Conservation (phyloP, 202 grass and related monocot genomes). For the Cymbopogon flexuosus region DNA sequence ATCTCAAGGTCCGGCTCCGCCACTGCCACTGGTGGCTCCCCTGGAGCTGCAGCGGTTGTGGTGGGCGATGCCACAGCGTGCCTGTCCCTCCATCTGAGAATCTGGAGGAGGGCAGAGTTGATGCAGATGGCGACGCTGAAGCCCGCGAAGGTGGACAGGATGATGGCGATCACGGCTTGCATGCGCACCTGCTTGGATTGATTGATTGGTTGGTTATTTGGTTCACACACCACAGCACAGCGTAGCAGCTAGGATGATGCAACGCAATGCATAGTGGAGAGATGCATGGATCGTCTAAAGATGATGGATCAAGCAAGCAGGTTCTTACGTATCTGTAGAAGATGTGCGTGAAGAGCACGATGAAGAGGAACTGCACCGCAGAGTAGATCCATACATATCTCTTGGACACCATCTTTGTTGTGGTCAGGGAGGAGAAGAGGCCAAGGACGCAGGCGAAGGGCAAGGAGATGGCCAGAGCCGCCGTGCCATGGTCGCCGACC, state of each 20-base stretch:
- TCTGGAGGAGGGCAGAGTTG: slow-evolving; percentile 51
- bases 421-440: slow-evolving; percentile 70
- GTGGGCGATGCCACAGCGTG: neutral
- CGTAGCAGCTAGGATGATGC: neutral
- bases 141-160: slow-evolving; percentile 82
- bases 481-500: slow-evolving; percentile 55
- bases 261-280: no score
- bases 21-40: neutral
- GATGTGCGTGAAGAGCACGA: slow-evolving; percentile 83
- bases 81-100: slow-evolving; percentile 47
- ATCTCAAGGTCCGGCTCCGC: slow-evolving; percentile 7
- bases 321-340: slow-evolving; percentile 68
- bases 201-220: no score
- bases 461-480: slow-evolving; percentile 65
- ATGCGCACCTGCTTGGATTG: slow-evolving; percentile 41
- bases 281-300: no score
- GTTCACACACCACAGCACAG: neutral
- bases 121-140: slow-evolving; percentile 71
- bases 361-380: slow-evolving; percentile 59
- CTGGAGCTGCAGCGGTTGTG: neutral
- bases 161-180: slow-evolving; percentile 78
- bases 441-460: slow-evolving; percentile 84
- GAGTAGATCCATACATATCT: slow-evolving; percentile 74
- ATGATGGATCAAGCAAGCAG: neutral
- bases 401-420: slow-evolving; percentile 55